A percentile compares a stretch with the other conserved stretches of the same genome.
These are phyloP conservation scores for Cyclospora cayetanensis DNA, from an alignment of 169 alveolate genomes.

Conservation along the genomic window DNA sequence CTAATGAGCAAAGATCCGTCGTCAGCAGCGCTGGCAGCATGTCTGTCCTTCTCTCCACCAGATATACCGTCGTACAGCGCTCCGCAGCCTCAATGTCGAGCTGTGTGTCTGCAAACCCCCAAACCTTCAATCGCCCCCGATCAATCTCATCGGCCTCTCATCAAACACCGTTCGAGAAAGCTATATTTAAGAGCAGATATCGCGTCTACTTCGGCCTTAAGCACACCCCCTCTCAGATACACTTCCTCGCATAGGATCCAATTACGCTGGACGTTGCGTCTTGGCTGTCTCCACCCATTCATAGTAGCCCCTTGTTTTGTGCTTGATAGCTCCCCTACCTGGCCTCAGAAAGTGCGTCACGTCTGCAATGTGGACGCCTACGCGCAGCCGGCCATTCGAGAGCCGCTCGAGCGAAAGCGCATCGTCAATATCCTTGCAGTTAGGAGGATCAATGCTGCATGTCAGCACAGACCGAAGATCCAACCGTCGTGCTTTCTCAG, in stretches of 20 bases:
- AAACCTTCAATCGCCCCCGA: neutral
- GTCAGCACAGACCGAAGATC: slow-evolving; percentile 79
- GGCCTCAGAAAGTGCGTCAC: slow-evolving; percentile 97
- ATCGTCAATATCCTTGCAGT: slow-evolving; percentile 99
- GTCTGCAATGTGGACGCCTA: slow-evolving; percentile 99
- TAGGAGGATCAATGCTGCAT: slow-evolving; percentile 99
- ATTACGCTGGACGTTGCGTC: neutral
- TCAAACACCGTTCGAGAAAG: too few species aligned
- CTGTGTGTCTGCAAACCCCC: slow-evolving; percentile 86
- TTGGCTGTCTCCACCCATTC: too few species aligned
- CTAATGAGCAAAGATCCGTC: slow-evolving; percentile 79
- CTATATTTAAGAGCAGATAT: too few species aligned
- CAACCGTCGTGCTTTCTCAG: slow-evolving; percentile 43
- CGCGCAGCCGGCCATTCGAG: slow-evolving; percentile 60
- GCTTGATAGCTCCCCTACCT: slow-evolving; percentile 41
- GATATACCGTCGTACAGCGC: slow-evolving; percentile 93
- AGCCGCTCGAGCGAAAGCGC: slow-evolving; percentile 92
- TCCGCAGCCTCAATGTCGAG: slow-evolving; percentile 99
- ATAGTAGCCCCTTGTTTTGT: too few species aligned
- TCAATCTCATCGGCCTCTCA: too few species aligned
- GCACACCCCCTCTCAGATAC: too few species aligned
- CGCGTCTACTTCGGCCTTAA: too few species aligned
- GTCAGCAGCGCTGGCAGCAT: slow-evolving; percentile 97
- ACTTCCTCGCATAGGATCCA: too few species aligned
- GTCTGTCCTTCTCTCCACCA: slow-evolving; percentile 98